These are phyloP conservation scores for Tetrapisispora nanseiensis DNA, from an alignment of 805 yeast genomes.

Conservation along the genomic window DNA sequence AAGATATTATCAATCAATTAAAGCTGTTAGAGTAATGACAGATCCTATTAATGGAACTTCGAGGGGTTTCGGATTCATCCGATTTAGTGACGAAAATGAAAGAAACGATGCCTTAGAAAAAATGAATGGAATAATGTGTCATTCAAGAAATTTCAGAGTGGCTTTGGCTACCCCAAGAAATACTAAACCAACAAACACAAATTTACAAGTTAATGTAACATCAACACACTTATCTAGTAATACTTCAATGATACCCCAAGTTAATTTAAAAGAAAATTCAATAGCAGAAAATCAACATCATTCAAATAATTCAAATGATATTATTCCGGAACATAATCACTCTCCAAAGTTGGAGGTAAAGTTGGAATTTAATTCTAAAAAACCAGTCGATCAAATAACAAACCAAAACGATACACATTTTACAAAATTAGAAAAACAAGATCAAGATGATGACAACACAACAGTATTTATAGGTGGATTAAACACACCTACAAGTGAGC, in stretches of 20 bases:
- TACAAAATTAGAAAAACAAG: constrained; percentile 42
- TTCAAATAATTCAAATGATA: too few relatives aligned
- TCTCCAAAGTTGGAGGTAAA: too few relatives aligned
- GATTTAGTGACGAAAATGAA: constrained; percentile 63
- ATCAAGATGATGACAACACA: constrained; percentile 18
- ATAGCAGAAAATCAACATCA: too few relatives aligned
- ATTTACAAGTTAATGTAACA: too few relatives aligned
- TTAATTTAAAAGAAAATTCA: not conserved
- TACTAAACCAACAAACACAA: constrained; percentile 20
- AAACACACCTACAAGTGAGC: constrained; percentile 51
- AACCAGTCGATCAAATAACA: too few relatives aligned
- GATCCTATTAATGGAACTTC: constrained; percentile 73
- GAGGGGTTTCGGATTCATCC: constrained; percentile 71
- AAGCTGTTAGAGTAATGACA: constrained; percentile 78
- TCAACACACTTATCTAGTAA: too few relatives aligned
- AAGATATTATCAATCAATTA: constrained; percentile 52
- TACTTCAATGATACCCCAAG: not conserved
- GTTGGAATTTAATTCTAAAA: too few relatives aligned
- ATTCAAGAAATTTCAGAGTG: constrained; percentile 66
- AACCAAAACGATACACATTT: too few relatives aligned
- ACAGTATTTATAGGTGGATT: constrained; percentile 75
- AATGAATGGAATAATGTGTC: constrained; percentile 75
- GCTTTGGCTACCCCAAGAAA: constrained; percentile 72
- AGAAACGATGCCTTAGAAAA: constrained; percentile 57
- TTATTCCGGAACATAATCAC: too few relatives aligned